Evolutionary conservation across 805 yeast species (phyloP).

Genomic region (Monosporozyma aquatica): DNA sequence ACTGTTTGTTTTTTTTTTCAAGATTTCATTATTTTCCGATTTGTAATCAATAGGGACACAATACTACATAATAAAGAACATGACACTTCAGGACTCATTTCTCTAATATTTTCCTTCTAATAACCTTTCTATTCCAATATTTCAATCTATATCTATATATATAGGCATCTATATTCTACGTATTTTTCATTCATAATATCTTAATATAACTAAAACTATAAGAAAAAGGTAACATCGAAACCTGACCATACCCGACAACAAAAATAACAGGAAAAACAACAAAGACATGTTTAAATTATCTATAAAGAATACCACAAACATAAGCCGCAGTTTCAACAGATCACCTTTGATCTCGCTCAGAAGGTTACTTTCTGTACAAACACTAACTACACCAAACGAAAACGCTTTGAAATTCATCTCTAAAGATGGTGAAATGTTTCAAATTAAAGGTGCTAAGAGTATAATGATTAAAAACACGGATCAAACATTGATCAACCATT

Average conservation of each 20-base stretch:
- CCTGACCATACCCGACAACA: too few species aligned
- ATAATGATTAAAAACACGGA: conserved; percentile 29
- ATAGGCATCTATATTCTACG: too few species aligned
- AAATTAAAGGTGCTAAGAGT: conserved; percentile 26
- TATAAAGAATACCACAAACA: neutral
- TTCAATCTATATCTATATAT: too few species aligned
- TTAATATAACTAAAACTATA: too few species aligned
- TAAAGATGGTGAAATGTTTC: conserved; percentile 29
- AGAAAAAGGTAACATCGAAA: too few species aligned
- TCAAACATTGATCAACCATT: conserved; percentile 31
- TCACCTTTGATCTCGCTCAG: conserved; percentile 3
- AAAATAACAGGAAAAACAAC: neutral
- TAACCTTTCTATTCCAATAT: too few species aligned
- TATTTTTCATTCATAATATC: too few species aligned
- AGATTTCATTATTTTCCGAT: conserved; percentile 1
- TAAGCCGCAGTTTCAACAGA: neutral
- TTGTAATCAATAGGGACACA: neutral
- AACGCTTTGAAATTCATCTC: conserved; percentile 61
- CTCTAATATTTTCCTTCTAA: too few species aligned
- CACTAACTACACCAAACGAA: conserved; percentile 63
- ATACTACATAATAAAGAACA: neutral
- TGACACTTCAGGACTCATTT: neutral
- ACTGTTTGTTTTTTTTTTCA: too few species aligned
- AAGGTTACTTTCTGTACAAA: conserved; percentile 28
- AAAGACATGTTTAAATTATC: neutral